Evolutionary conservation across 225 moss, liverwort and hornwort genomes (phyloP).

Genomic region (Physcomitrium patens): DNA sequence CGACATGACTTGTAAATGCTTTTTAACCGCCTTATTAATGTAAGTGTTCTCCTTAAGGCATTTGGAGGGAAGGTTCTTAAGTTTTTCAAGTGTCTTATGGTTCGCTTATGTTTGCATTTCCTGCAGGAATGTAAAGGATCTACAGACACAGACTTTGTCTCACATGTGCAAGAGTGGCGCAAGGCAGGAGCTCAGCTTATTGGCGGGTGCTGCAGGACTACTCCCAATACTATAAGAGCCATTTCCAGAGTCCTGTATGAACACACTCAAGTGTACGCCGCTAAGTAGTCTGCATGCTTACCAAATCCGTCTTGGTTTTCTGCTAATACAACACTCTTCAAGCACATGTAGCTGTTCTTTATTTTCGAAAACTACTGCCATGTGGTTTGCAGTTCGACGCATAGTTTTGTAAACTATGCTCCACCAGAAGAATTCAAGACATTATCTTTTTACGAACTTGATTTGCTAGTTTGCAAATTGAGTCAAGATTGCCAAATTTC

Average conservation of each 20-base stretch:
- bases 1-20: background rate
- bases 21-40: background rate
- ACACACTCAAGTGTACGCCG: conserved; percentile 25
- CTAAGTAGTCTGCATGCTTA: conserved; percentile 24
- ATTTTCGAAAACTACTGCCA: too few relatives aligned
- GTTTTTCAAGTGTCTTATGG: conserved; percentile 9
- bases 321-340: conserved; percentile 6
- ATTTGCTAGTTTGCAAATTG: too few relatives aligned
- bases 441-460: too few relatives aligned
- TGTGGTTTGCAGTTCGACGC: background rate
- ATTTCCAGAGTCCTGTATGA: conserved; percentile 62
- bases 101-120: conserved; percentile 16
- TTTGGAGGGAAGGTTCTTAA: conserved; percentile 2
- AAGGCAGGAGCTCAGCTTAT: conserved; percentile 91
- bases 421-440: too few relatives aligned
- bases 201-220: conserved; percentile 96
- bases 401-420: background rate
- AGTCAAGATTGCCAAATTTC: too few relatives aligned
- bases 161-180: conserved; percentile 78
- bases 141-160: conserved; percentile 72
- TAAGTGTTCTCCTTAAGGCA: background rate
- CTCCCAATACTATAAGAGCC: conserved; percentile 79
- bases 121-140: conserved; percentile 61
- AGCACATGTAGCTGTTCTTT: conserved; percentile 5
- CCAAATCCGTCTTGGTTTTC: conserved; percentile 6